Percentiles rank a stretch among this genome's conserved stretches.
Evolutionary conservation across 129 eudicot genomes (phyloP).

Genomic region (Pseudognaphalium luteoalbum): DNA sequence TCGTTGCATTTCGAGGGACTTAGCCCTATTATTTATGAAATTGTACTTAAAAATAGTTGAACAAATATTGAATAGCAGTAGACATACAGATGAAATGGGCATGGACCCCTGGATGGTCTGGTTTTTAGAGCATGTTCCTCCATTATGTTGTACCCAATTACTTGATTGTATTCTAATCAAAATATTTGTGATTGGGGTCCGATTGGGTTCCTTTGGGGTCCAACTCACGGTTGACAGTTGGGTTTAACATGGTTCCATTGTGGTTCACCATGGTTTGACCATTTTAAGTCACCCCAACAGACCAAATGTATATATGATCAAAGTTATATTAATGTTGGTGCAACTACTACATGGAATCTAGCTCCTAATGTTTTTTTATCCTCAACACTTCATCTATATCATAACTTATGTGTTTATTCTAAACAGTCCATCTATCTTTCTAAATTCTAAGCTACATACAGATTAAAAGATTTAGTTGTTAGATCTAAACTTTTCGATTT

Average conservation of each 20-base stretch:
- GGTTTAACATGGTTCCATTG: constrained; percentile 24
- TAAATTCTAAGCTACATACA: neutral
- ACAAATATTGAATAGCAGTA: neutral
- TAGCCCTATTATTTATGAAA: neutral
- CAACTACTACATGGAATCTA: constrained; percentile 26
- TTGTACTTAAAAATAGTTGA: neutral
- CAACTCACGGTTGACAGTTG: constrained; percentile 28
- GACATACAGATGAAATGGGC: constrained; percentile 23
- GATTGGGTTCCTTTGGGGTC: constrained; percentile 26
- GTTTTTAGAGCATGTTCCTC: constrained; percentile 35
- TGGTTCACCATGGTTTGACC: constrained; percentile 27
- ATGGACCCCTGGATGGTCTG: constrained; percentile 43
- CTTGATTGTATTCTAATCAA: constrained; percentile 32
- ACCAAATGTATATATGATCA: constrained; percentile 27
- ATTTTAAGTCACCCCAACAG: constrained; percentile 14
- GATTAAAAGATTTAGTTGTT: constrained; percentile 9
- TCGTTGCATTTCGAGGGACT: too few species aligned
- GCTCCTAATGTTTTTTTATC: constrained; percentile 16
- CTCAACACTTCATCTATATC: neutral
- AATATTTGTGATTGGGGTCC: constrained; percentile 14
- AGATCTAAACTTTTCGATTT: neutral
- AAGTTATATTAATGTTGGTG: constrained; percentile 25
- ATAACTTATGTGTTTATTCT: neutral
- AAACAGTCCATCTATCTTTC: constrained; percentile 8
- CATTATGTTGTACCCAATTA: constrained; percentile 38